Evolutionary conservation across 257 asterid species (phyloP).

Genomic region (Coffea canephora): DNA sequence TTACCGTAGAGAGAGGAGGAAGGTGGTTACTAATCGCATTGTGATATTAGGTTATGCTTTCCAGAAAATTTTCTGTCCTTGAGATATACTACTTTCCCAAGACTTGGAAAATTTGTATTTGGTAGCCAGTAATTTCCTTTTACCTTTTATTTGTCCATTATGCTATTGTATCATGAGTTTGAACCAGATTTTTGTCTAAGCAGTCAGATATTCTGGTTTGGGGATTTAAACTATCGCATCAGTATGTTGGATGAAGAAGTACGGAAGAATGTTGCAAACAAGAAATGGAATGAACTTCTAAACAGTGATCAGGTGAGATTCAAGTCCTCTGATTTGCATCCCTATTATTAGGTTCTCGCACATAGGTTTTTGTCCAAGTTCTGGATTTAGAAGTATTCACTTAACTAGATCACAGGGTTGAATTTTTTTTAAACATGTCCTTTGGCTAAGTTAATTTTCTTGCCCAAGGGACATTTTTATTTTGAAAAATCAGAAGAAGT

Average conservation of each 20-base stretch:
- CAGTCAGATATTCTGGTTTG: conserved; percentile 98
- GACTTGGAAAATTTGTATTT: neutral
- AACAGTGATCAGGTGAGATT: conserved; percentile 64
- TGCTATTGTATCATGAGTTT: neutral
- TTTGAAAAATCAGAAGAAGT: neutral
- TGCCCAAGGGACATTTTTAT: neutral
- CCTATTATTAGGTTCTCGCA: neutral
- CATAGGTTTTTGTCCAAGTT: neutral
- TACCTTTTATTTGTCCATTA: conserved; percentile 2
- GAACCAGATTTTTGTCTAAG: conserved; percentile 21
- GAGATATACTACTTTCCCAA: neutral
- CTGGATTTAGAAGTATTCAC: neutral
- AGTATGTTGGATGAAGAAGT: conserved; percentile 62
- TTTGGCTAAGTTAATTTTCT: too few relatives aligned
- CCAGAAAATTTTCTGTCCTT: neutral
- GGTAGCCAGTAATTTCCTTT: neutral
- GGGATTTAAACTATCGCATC: conserved; percentile 91
- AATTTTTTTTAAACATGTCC: neutral
- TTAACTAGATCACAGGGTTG: neutral
- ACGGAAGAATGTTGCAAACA: conserved; percentile 62
- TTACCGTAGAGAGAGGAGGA: too few relatives aligned
- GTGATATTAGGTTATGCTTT: neutral
- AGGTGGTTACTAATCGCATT: neutral
- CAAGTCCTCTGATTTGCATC: neutral
- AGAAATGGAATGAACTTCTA: conserved; percentile 75